Base-by-base conservation (phyloP, 306 rosid species). In the Sicyos edulis region DNA sequence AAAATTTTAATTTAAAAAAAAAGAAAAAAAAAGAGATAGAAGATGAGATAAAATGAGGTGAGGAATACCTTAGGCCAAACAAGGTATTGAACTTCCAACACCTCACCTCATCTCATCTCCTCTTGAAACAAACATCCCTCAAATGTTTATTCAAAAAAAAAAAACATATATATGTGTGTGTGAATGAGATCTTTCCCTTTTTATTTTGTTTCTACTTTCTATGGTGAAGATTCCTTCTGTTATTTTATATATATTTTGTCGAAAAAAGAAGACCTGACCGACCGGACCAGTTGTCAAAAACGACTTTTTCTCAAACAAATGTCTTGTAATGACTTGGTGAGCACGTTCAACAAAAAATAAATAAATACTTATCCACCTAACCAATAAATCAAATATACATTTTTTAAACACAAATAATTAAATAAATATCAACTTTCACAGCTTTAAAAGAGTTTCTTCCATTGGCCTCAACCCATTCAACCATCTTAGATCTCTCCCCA, bases 361-460 rank as follows among this genome's bases (percentile, higher is more conserved):
- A 4, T 2, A 16, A 37, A 64, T 5, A 2, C 51, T 9, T 8
- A 64, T 1, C 53, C 42, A 44, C 70, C 70, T 16, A 17, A 17
- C 42, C 4, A 64, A 40, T 64, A 42, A 17, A 64, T 29, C 10
- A 17, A 2, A 42, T 64, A 10, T 4, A 4, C 2, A 0, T 8
- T 10, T 26, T 63, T 63, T n/a, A 1, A 10, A 10, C 2, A 10
- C 4, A n/a, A 40, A 37, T 5, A 22, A 60, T 60, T 16, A 62
- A 34, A 16, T 15, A 34, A 62, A 16, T 8, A 8, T 34, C 49
- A 34, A 8, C 1, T 32, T 62, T 34, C 11, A 7, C 24, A 37
- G 16, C 51, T 34, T 63, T n/a, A 34, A 63, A 63, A 9, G 69
- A 37, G 69, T 49, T 63, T 16, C 69, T 63, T 60, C 47, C 47